Conservation (phyloP, 2,329 filamentous ascomycete species). For the Penicillium sp. region DNA sequence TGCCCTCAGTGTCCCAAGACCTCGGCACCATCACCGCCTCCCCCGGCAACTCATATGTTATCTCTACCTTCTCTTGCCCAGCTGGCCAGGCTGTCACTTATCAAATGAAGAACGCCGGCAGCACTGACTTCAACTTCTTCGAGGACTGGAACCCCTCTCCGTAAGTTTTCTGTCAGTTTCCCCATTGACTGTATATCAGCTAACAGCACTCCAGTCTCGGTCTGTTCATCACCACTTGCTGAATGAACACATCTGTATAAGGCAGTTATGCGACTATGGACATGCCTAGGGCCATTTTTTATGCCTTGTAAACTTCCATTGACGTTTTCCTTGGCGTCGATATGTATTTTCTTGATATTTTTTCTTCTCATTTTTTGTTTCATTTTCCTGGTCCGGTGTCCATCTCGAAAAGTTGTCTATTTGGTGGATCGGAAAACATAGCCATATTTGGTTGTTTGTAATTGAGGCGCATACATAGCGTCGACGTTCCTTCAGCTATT, state of each 20-base stretch:
- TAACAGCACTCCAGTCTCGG: constrained; percentile 34
- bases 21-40: constrained; percentile 46
- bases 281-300: neutral
- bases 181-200: neutral
- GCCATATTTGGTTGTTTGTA: constrained; percentile 6
- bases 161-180: constrained; percentile 29
- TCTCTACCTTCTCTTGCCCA: constrained; percentile 55
- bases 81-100: constrained; percentile 53
- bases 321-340: neutral
- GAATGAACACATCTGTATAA: constrained; percentile 11
- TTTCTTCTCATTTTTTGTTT: neutral
- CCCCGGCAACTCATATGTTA: constrained; percentile 55
- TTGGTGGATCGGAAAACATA: neutral
- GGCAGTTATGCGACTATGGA: neutral
- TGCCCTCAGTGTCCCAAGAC: constrained; percentile 47
- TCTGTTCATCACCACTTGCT: constrained; percentile 44
- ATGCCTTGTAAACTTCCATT: constrained; percentile 2
- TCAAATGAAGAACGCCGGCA: constrained; percentile 51
- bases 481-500: constrained; percentile 2
- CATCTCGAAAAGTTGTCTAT: constrained; percentile 8
- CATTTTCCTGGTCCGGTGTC: neutral
- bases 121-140: constrained; percentile 58
- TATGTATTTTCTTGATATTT: constrained; percentile 1
- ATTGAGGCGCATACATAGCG: neutral
- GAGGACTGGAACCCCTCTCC: constrained; percentile 60